These are phyloP conservation scores for Encephalitozoon hellem DNA, from an alignment of 371 early-diverging fungal species.

Conservation along the genomic window DNA sequence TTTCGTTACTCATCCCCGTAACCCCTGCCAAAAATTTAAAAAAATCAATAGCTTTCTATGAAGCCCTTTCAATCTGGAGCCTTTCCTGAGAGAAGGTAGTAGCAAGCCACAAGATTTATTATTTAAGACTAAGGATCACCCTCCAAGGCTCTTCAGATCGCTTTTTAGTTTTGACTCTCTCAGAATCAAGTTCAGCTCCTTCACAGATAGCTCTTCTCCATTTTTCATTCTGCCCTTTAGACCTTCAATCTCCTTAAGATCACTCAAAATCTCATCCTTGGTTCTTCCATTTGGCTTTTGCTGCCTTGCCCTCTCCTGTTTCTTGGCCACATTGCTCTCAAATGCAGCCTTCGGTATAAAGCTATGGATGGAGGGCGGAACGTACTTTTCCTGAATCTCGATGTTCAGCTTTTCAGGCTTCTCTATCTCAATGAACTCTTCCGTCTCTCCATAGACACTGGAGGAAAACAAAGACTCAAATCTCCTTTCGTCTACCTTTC, in stretches of 20 bases:
- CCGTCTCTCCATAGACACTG: conserved; percentile 40
- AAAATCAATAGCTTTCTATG: neutral
- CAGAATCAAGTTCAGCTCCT: conserved; percentile 48
- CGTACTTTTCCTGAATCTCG: conserved; percentile 32
- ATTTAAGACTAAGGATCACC: neutral
- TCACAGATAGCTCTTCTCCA: conserved; percentile 44
- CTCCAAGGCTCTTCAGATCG: conserved; percentile 13
- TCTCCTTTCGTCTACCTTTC: conserved; percentile 36
- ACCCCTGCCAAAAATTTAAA: conserved; percentile 8
- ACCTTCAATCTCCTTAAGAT: conserved; percentile 40
- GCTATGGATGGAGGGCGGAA: conserved; percentile 42
- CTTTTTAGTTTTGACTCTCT: conserved; percentile 24
- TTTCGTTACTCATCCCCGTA: conserved; percentile 20
- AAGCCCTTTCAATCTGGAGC: neutral
- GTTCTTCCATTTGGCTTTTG: conserved; percentile 25
- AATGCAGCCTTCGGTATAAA: neutral
- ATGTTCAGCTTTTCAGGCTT: conserved; percentile 33
- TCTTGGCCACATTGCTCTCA: neutral
- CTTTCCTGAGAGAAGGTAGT: neutral
- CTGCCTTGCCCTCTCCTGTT: neutral
- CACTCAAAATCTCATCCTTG: conserved; percentile 34
- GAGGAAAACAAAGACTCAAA: conserved; percentile 40
- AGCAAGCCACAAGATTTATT: no score
- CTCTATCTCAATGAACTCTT: conserved; percentile 19
- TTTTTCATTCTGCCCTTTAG: conserved; percentile 43